A percentile compares a stretch with the other conserved stretches of the same genome.
These are phyloP conservation scores for Melampsora larici-populina DNA, from an alignment of 1,284 basidiomycete species.

Conservation along the genomic window DNA sequence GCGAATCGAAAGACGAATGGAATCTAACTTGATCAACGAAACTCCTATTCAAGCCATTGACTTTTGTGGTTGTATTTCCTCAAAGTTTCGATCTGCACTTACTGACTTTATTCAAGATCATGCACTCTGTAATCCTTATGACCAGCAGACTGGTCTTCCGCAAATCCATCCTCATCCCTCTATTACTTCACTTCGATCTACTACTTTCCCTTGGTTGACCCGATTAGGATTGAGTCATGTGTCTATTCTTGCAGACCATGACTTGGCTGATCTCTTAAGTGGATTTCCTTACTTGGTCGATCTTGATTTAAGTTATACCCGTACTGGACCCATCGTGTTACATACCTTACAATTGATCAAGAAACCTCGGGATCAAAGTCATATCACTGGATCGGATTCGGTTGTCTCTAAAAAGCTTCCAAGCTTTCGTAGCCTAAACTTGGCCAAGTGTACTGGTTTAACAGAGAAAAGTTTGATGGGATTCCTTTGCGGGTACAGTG, in stretches of 20 bases:
- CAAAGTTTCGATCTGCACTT: slow-evolving; percentile 14
- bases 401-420: neutral
- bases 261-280: slow-evolving; percentile 14
- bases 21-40: slow-evolving; percentile 30
- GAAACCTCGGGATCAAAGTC: slow-evolving; percentile 9
- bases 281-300: slow-evolving; percentile 17
- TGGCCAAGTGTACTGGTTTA: slow-evolving; percentile 30
- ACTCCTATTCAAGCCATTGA: slow-evolving; percentile 36
- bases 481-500: slow-evolving; percentile 14
- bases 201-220: slow-evolving; percentile 18
- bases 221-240: slow-evolving; percentile 24
- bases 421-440: slow-evolving; percentile 23
- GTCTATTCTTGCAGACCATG: slow-evolving; percentile 14
- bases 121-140: slow-evolving; percentile 1
- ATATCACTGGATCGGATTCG: neutral
- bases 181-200: slow-evolving; percentile 9
- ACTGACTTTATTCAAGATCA: slow-evolving; percentile 36
- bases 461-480: slow-evolving; percentile 17
- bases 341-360: slow-evolving; percentile 25
- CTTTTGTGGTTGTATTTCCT: slow-evolving; percentile 35
- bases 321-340: slow-evolving; percentile 25
- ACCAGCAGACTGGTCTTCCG: neutral
- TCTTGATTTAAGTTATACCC: slow-evolving; percentile 28
- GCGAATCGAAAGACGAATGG: slow-evolving; percentile 14
- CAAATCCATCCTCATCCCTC: neutral